Conservation (phyloP, 2,329 filamentous ascomycete species). For the Dothideomycetidae sp. region DNA sequence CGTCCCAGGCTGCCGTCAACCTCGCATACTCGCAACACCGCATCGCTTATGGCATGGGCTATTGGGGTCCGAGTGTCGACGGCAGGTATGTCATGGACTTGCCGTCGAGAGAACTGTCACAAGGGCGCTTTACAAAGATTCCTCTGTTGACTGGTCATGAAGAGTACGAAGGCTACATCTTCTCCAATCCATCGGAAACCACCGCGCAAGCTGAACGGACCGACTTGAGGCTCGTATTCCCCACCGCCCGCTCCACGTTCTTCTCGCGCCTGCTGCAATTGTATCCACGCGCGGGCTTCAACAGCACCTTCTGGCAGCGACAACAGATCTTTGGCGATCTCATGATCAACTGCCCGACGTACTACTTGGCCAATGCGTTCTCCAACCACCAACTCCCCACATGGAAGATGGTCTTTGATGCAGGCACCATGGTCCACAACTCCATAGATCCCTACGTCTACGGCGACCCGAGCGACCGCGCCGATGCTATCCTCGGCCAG, state of each 20-base stretch:
- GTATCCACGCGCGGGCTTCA: conserved; percentile 16
- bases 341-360: conserved; percentile 25
- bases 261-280: conserved; percentile 25
- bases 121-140: conserved; percentile 15
- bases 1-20: conserved; percentile 15
- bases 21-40: conserved; percentile 12
- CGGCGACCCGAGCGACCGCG: background rate
- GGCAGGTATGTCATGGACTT: conserved; percentile 20
- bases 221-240: conserved; percentile 15
- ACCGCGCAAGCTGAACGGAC: conserved; percentile 14
- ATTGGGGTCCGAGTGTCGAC: conserved; percentile 23
- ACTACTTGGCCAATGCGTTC: conserved; percentile 23
- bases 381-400: conserved; percentile 14
- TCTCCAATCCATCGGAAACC: conserved; percentile 16
- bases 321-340: conserved; percentile 25
- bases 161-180: conserved; percentile 22
- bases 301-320: conserved; percentile 19
- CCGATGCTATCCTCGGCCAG: conserved; percentile 20
- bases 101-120: conserved; percentile 14
- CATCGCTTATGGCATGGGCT: conserved; percentile 25
- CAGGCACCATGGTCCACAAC: conserved; percentile 21
- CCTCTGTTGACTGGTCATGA: conserved; percentile 18
- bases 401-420: conserved; percentile 24
- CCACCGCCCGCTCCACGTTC: conserved; percentile 17
- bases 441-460: conserved; percentile 12